These are phyloP conservation scores for Penicillium ucsense DNA, from an alignment of 495 filamentous ascomycete species.

Conservation along the genomic window DNA sequence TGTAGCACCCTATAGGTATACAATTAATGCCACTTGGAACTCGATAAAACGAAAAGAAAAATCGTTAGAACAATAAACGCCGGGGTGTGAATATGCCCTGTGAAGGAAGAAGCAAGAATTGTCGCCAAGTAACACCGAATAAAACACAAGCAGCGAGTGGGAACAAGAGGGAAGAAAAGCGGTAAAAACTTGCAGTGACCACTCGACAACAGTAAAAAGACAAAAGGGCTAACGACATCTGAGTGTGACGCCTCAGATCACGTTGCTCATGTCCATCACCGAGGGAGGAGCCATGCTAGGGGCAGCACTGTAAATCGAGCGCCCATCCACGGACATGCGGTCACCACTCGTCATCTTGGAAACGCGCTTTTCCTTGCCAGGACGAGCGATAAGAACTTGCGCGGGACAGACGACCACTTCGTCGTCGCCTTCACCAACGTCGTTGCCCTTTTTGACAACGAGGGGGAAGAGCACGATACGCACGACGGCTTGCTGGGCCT, in stretches of 20 bases:
- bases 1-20: conserved; percentile 7
- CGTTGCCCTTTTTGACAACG: conserved; percentile 89
- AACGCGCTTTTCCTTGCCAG: conserved; percentile 34
- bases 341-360: conserved; percentile 34
- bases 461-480: conserved; percentile 88
- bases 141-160: neutral
- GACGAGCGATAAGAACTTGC: conserved; percentile 66
- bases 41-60: conserved; percentile 6
- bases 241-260: conserved; percentile 42
- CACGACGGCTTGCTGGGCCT: conserved; percentile 64
- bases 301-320: conserved; percentile 37
- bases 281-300: conserved; percentile 34
- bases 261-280: conserved; percentile 41
- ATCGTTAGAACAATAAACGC: conserved; percentile 12
- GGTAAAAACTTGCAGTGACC: neutral
- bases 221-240: conserved; percentile 11
- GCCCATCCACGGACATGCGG: conserved; percentile 34
- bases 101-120: conserved; percentile 7
- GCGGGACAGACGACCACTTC: conserved; percentile 91
- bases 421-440: conserved; percentile 71
- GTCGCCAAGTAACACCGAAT: conserved; percentile 6
- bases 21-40: neutral
- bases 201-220: neutral
- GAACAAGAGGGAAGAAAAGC: neutral
- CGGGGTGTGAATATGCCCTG: conserved; percentile 9